Percentiles rank a stretch among this genome's conserved stretches.
phyloP scores from a whole-genome alignment of 1,284 basidiomycete species.

The Malassezia arunalokei region DNA sequence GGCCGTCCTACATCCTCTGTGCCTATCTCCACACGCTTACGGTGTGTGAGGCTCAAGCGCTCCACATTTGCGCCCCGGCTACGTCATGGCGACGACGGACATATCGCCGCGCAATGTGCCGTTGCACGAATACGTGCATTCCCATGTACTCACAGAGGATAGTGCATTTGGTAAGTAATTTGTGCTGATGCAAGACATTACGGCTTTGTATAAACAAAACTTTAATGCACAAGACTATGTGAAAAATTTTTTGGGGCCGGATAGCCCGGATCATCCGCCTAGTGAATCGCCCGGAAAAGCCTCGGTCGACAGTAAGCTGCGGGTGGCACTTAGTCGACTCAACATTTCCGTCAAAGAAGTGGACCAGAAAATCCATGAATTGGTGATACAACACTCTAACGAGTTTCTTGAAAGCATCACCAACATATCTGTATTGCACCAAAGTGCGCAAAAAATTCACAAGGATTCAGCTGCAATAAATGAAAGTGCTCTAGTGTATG shows the following conservation, averaged over 20 bases:
- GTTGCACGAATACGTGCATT: background rate
- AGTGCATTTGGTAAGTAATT: background rate
- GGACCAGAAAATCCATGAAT: conserved; percentile 11
- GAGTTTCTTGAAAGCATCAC: conserved; percentile 2
- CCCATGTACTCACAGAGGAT: background rate
- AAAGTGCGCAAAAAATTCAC: background rate
- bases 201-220: conserved; percentile 2
- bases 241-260: conserved; percentile 5
- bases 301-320: conserved; percentile 7
- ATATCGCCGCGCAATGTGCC: background rate
- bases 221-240: conserved; percentile 12
- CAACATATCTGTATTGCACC: background rate
- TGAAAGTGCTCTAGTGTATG: background rate
- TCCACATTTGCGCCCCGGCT: no score
- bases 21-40: no score
- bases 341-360: conserved; percentile 11
- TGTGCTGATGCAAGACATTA: background rate
- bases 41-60: no score
- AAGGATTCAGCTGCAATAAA: background rate
- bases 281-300: background rate
- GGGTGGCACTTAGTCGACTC: conserved; percentile 9
- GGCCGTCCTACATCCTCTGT: no score
- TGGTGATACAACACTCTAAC: background rate
- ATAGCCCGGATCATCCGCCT: background rate
- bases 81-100: no score